Evolutionary conservation across 495 filamentous ascomycete genomes (phyloP).

Genomic region (Annulohypoxylon nitens): DNA sequence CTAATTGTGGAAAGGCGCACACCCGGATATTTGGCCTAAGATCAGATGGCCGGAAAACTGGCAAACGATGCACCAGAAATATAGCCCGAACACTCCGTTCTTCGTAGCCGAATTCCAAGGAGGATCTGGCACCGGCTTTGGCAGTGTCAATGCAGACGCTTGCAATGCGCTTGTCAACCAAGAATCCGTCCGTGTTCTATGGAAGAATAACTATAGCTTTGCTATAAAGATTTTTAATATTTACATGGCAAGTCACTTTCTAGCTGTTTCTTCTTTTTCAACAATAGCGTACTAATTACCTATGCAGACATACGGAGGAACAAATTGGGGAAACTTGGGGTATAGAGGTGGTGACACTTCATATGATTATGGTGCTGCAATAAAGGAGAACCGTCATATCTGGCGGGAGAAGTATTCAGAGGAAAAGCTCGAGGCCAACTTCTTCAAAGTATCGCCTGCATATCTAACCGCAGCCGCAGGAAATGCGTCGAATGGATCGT

Average conservation of each 20-base stretch:
- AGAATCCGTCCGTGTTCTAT: slow-evolving; percentile 80
- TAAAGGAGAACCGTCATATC: slow-evolving; percentile 73
- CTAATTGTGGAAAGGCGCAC: slow-evolving; percentile 37
- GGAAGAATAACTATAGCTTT: slow-evolving; percentile 76
- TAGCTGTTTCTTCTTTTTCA: background rate
- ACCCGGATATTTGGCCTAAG: slow-evolving; percentile 64
- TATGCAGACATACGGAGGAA: slow-evolving; percentile 72
- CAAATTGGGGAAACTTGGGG: slow-evolving; percentile 87
- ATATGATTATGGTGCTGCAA: slow-evolving; percentile 77
- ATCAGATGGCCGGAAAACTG: slow-evolving; percentile 60
- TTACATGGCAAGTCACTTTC: slow-evolving; percentile 16
- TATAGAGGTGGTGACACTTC: slow-evolving; percentile 77
- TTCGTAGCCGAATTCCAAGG: slow-evolving; percentile 80
- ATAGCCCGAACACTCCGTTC: slow-evolving; percentile 75
- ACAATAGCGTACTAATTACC: slow-evolving; percentile 44
- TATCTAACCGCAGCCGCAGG: slow-evolving; percentile 70
- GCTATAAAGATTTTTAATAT: slow-evolving; percentile 37
- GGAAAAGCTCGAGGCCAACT: slow-evolving; percentile 79
- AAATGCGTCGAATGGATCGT: slow-evolving; percentile 48
- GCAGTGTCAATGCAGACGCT: slow-evolving; percentile 26
- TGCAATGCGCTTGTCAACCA: slow-evolving; percentile 74
- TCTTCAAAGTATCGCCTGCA: slow-evolving; percentile 74
- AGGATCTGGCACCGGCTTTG: slow-evolving; percentile 58
- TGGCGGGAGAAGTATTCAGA: slow-evolving; percentile 82
- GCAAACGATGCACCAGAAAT: slow-evolving; percentile 63